These are phyloP conservation scores for Hemisphaericaspora xylofermentans DNA, from an alignment of 1,139 yeast species.

Conservation along the genomic window DNA sequence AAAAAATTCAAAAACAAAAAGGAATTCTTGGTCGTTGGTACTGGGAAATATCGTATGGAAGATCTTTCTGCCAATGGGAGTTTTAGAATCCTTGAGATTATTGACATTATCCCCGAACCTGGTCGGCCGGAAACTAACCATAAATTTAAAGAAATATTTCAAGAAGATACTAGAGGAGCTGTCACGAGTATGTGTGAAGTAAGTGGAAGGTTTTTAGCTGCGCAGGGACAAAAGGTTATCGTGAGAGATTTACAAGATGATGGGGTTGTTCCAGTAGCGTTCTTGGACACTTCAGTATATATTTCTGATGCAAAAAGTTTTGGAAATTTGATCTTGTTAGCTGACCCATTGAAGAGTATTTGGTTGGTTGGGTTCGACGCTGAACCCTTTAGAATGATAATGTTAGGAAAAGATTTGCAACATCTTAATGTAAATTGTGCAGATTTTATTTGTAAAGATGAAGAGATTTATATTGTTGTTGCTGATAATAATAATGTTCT, in stretches of 20 bases:
- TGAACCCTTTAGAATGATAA: constrained; percentile 86
- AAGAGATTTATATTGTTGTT: constrained; percentile 62
- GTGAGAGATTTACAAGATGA: constrained; percentile 83
- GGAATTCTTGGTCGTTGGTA: constrained; percentile 77
- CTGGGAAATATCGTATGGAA: constrained; percentile 76
- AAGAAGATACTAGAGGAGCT: constrained; percentile 83
- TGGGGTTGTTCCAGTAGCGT: constrained; percentile 90
- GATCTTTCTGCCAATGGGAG: constrained; percentile 82
- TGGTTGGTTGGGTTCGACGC: constrained; percentile 91
- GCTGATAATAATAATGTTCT: constrained; percentile 72
- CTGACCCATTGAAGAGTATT: constrained; percentile 79
- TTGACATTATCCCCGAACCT: constrained; percentile 88
- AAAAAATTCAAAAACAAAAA: constrained; percentile 57
- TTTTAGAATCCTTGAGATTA: constrained; percentile 71
- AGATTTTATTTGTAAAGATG: constrained; percentile 73
- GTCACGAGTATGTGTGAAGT: constrained; percentile 77
- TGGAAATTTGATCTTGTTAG: constrained; percentile 74
- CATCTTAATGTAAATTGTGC: constrained; percentile 61
- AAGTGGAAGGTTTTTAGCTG: constrained; percentile 78
- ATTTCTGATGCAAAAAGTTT: constrained; percentile 79
- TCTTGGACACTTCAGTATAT: constrained; percentile 79
- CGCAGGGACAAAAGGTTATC: constrained; percentile 86
- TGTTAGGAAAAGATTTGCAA: constrained; percentile 73
- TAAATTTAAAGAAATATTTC: constrained; percentile 71
- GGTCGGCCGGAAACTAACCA: constrained; percentile 82